Conservation (phyloP, 2,329 filamentous ascomycete genomes). For the Didymella keratinophila region DNA sequence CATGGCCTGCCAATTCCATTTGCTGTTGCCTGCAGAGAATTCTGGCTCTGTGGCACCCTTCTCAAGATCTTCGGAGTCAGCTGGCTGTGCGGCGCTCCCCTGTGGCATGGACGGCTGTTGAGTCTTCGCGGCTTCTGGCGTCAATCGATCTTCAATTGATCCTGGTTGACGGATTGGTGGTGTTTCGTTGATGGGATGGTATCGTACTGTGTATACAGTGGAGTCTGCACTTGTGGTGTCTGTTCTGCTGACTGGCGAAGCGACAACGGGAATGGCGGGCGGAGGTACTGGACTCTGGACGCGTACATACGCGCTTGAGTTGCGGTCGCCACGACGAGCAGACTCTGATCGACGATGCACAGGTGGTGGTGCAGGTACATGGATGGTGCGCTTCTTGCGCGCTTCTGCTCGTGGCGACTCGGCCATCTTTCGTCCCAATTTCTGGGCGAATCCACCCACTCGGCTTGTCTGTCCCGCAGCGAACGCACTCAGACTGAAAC, state of each 20-base stretch:
- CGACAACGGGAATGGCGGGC: constrained; percentile 53
- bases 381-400: constrained; percentile 44
- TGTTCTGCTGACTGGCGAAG: constrained; percentile 66
- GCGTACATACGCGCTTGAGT: constrained; percentile 40
- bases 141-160: constrained; percentile 29
- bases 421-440: constrained; percentile 38
- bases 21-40: constrained; percentile 25
- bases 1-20: constrained; percentile 59
- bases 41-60: constrained; percentile 34
- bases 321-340: constrained; percentile 31
- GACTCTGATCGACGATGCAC: constrained; percentile 41
- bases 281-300: constrained; percentile 52
- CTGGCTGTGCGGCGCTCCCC: constrained; percentile 15
- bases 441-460: constrained; percentile 40
- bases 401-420: constrained; percentile 39
- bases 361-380: constrained; percentile 44
- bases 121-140: constrained; percentile 14
- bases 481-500: constrained; percentile 31
- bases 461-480: constrained; percentile 37
- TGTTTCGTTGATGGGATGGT: constrained; percentile 62
- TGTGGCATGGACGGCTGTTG: constrained; percentile 12
- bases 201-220: constrained; percentile 69
- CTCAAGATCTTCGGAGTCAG: constrained; percentile 39
- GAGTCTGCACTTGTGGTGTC: constrained; percentile 69
- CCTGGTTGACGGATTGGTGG: constrained; percentile 32